Evolutionary conservation across 495 filamentous ascomycete species (phyloP), one percentile per base, ranked within the genome.

Genomic region (Podospora tetraspora): DNA sequence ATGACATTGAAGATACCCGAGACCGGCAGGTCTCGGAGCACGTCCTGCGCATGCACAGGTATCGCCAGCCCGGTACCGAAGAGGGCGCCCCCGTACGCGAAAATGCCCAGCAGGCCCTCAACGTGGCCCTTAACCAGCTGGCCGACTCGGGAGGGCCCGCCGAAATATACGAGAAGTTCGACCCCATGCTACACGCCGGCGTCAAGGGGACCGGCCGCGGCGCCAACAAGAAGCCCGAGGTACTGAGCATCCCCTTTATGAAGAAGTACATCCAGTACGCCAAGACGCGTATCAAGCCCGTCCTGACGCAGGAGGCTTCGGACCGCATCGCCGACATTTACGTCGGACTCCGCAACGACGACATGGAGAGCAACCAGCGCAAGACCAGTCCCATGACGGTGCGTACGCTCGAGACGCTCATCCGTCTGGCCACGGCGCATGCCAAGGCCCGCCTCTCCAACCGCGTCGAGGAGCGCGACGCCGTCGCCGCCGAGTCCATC

Each of bases 201-300:
- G 92, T 99, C 63, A 91, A 89, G 30, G 89, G 88, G 11, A 85
- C 86, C 29, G 89, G 89, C 23, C 89, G 93, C 27, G 90, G 90
- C 22, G 75, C 86, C 10, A 86, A 85, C 74, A 91, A 92, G 79
- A 89, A 90, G 68, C 85, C 89, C 43, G 93, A 97, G 77, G 92
- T 99, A n/a, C 83, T 98, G 66, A 95, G 91, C 79, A 97, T 99
- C 67, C 93, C 94, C 1, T 99, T 99, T 82, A 93, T 99, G 80
- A 98, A 98, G 84, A 99, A 99, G 80, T 99, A 97, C 78, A 93
- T 99, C 68, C 95, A 99, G 76, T 99, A 99, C 78, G 94, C 96
- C 71, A 98, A 98, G 80, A 89, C 88, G 29, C 83, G 95, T 76
- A 86, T 97, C 73, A 94, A 93, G 87, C 95, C 95, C 5, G 83